Evolutionary conservation across 805 yeast genomes (phyloP).

Genomic region (Kodamaea laetipori): DNA sequence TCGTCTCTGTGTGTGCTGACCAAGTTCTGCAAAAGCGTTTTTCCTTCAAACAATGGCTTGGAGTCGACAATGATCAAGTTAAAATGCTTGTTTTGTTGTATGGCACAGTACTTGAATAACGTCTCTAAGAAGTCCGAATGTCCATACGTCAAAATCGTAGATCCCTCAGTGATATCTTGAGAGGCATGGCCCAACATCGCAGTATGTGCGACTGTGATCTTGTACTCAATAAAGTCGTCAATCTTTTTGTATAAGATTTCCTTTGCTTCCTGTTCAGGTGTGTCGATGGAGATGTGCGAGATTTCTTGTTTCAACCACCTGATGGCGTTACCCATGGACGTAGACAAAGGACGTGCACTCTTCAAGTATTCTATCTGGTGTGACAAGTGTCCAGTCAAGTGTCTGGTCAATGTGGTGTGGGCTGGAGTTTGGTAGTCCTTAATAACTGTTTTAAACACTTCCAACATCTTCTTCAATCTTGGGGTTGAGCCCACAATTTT

Average conservation of each 20-base stretch:
- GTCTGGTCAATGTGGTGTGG: constrained; percentile 82
- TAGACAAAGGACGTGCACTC: constrained; percentile 86
- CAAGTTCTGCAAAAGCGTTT: constrained; percentile 66
- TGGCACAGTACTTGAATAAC: constrained; percentile 66
- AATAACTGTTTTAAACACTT: constrained; percentile 79
- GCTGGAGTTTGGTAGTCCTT: constrained; percentile 80
- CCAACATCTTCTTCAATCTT: constrained; percentile 81
- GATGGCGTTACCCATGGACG: constrained; percentile 96
- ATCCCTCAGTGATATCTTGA: constrained; percentile 70
- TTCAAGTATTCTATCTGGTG: constrained; percentile 92
- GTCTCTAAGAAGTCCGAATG: constrained; percentile 81
- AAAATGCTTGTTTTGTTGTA: constrained; percentile 62
- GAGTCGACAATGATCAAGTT: constrained; percentile 88
- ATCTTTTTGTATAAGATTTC: constrained; percentile 62
- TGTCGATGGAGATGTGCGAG: constrained; percentile 74
- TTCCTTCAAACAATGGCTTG: constrained; percentile 93
- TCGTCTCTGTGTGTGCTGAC: constrained; percentile 42
- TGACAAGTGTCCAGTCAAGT: constrained; percentile 82
- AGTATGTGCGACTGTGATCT: constrained; percentile 78
- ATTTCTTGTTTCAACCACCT: constrained; percentile 97
- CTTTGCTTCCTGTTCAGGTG: constrained; percentile 69
- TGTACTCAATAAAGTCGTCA: constrained; percentile 80
- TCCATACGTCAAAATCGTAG: constrained; percentile 84
- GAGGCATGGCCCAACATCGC: constrained; percentile 82
- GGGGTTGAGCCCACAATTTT: constrained; percentile 87